Base-by-base conservation (phyloP, 106 monocot genomes). In the Apostasia shenzhenica region DNA sequence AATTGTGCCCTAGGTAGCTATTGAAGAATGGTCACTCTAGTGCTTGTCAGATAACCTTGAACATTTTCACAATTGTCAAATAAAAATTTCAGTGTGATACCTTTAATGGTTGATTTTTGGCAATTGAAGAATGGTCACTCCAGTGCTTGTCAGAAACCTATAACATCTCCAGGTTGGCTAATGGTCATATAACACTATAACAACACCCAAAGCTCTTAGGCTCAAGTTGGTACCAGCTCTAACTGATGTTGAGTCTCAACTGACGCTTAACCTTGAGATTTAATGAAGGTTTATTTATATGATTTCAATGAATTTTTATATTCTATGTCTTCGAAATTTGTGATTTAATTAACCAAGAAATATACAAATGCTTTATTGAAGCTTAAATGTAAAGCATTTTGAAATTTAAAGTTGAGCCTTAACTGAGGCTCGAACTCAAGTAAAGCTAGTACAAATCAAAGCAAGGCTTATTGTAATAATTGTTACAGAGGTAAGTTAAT, bases 91-190 rank as follows among this genome's bases (percentile, higher is more conserved):
- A 57, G 49, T 59, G 12, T 66, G n/a, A 44, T 48, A 92, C 95
- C 92, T 99, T 99, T 43, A 78, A 48, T 60, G 93, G 79, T n/a
- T n/a, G n/a, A 71, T 63, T 52, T 57, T 69, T 71, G 6, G 45
- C 48, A 47, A 53, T 67, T 54, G 75, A 70, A 67, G 81, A 78
- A 69, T 78, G 75, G 13, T 9, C 49, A 55, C 41, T 67, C 26
- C 37, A 77, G 54, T 90, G 90, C 71, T 87, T 90, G 75, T 99
- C 99, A 60, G 82, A 85, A 8, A 99, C 93, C 99, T 99, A 55
- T 44, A 47, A 4, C 48, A 68, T 39, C 9, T 26, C 1, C 6
- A 78, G 8, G 45, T 41, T 63, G 45, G 58, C 50, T 51, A 4
- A 42, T 47, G 54, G 9, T 45, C 45, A 67, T 53, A 48, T 68